Evolutionary conservation across 768 basidiomycete genomes (phyloP), one percentile per base, ranked within the genome.

Genomic region (Chalciporus piperatus): DNA sequence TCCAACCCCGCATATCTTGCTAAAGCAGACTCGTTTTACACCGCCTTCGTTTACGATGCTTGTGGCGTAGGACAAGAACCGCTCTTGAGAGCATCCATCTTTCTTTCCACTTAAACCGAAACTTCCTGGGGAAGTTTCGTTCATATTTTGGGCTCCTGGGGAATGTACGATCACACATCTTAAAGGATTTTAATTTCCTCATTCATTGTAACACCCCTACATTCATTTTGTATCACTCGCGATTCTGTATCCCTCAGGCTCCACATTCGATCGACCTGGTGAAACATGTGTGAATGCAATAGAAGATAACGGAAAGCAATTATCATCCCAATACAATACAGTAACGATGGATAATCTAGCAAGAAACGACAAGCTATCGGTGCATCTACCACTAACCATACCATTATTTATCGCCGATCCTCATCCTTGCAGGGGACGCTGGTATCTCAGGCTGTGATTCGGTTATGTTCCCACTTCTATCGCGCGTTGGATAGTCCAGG

Each of bases 391-490:
- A n/a, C n/a, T n/a, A 89, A 45, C 87, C 87, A 58, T 88, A 86
- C 89, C 87, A 90, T 65, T 86, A 90, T 65, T 86, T 83, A 43
- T 77, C 76, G 9, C 83, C 85, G 3, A 83, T 70, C 54, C 72
- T 78, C 22, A 72, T 81, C 54, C 72, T 69, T 1, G 83, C 80
- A 32, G 80, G 75, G 81, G 76, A 32, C 94, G 79, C 58, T 84
- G 81, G 92, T 52, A 98, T 91, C 54, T n/a, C n/a, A n/a, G n/a
- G n/a, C n/a, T 74, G 75, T 2, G 90, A 75, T 54, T 85, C 76
- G 0, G 69, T 84, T 59, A 98, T 95, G 28, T 89, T 71, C 71
- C 94, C 97, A 88, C 79, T 55, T 92, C 81, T 59, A 91, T 97
- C n/a, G n/a, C n/a, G n/a, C n/a, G n/a, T n/a, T n/a, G n/a, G n/a